phyloP scores from a whole-genome alignment of 306 rosid genomes.

The Abrus precatorius region DNA sequence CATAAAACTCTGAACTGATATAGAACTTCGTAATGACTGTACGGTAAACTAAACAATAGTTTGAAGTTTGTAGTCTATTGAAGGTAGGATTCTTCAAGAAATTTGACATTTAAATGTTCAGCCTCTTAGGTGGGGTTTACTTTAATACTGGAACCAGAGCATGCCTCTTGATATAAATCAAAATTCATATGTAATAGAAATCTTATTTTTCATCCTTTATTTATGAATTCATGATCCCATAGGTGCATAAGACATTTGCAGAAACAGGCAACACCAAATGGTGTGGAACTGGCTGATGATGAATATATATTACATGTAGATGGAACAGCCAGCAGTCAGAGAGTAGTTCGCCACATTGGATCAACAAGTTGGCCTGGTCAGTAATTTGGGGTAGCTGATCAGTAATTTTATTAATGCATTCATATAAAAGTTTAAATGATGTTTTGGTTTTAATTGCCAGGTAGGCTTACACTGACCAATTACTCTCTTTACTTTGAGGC shows the following conservation, averaged over 20 bases:
- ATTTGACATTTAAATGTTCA: slow-evolving; percentile 13
- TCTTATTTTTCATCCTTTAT: not conserved
- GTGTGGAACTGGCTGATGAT: slow-evolving; percentile 77
- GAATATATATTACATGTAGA: slow-evolving; percentile 90
- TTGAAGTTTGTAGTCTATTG: slow-evolving; percentile 13
- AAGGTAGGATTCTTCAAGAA: slow-evolving; percentile 18
- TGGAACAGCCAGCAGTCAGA: slow-evolving; percentile 85
- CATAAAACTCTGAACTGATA: slow-evolving; percentile 5
- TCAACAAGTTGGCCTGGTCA: slow-evolving; percentile 91
- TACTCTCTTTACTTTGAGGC: slow-evolving; percentile 95
- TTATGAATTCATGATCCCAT: slow-evolving; percentile 26
- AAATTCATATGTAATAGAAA: slow-evolving; percentile 18
- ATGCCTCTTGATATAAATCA: slow-evolving; percentile 17
- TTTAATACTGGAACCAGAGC: not conserved
- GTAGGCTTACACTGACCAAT: slow-evolving; percentile 92
- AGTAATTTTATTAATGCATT: slow-evolving; percentile 24
- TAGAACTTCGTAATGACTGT: slow-evolving; percentile 7
- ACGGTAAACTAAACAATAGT: not conserved
- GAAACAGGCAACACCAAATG: slow-evolving; percentile 76
- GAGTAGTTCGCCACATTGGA: slow-evolving; percentile 96
- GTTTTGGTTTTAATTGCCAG: slow-evolving; percentile 55
- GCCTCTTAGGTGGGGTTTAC: slow-evolving; percentile 26
- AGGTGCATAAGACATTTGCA: slow-evolving; percentile 74
- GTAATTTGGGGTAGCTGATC: slow-evolving; percentile 39
- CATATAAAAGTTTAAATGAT: slow-evolving; percentile 17